phyloP scores from a whole-genome alignment of 768 basidiomycete species.

The Leccinum longicurvipes region DNA sequence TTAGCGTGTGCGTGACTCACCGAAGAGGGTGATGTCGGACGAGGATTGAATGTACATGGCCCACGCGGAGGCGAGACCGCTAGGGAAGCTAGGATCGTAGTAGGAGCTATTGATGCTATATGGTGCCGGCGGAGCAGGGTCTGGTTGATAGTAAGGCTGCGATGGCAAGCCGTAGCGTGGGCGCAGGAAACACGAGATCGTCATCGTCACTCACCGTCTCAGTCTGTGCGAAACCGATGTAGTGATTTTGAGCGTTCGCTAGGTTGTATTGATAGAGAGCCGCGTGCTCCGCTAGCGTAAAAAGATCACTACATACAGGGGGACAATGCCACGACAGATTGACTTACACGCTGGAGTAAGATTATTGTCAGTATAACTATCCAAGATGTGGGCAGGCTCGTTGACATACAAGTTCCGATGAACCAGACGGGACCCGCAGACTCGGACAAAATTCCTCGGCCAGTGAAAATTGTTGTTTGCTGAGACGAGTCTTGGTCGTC shows the following conservation, averaged over 20 bases:
- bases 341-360: slow-evolving; percentile 19
- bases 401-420: slow-evolving; percentile 54
- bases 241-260: slow-evolving; percentile 43
- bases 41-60: slow-evolving; percentile 31
- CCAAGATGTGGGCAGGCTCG: background rate
- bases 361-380: background rate
- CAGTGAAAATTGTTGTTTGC: slow-evolving; percentile 57
- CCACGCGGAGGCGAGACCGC: slow-evolving; percentile 3
- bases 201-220: slow-evolving; percentile 37
- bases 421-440: slow-evolving; percentile 80
- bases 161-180: background rate
- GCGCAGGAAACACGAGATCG: background rate
- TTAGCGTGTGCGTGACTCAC: slow-evolving; percentile 19
- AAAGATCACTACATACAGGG: background rate
- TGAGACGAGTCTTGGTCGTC: slow-evolving; percentile 47
- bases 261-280: slow-evolving; percentile 48
- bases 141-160: slow-evolving; percentile 50
- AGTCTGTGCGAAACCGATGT: slow-evolving; percentile 49
- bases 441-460: slow-evolving; percentile 71
- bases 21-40: slow-evolving; percentile 41
- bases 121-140: slow-evolving; percentile 41
- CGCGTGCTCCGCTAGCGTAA: slow-evolving; percentile 40
- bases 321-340: background rate
- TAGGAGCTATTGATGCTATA: slow-evolving; percentile 34
- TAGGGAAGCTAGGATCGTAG: slow-evolving; percentile 37